A percentile compares a stretch with the other conserved stretches of the same genome.
Evolutionary conservation across 352 stramenopile genomes (phyloP).

Genomic region (Pythium vanterpoolii): DNA sequence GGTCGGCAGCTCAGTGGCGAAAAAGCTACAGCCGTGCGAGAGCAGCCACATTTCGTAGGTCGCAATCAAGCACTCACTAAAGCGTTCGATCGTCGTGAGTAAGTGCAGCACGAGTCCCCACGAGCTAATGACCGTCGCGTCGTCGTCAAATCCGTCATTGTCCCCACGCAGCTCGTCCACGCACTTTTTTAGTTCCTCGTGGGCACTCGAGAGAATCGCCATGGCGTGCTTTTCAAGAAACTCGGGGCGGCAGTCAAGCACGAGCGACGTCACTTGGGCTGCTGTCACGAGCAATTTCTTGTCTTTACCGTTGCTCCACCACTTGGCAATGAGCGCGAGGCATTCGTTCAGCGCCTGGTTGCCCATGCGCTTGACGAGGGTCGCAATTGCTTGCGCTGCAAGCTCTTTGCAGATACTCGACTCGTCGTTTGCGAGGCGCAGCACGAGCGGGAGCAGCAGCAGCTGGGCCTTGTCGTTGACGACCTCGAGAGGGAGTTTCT

Average conservation of each 20-base stretch:
- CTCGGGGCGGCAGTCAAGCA: slow-evolving; percentile 70
- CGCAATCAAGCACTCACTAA: slow-evolving; percentile 56
- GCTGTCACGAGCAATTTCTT: slow-evolving; percentile 65
- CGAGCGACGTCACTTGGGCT: slow-evolving; percentile 69
- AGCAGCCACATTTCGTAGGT: slow-evolving; percentile 64
- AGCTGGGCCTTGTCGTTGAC: slow-evolving; percentile 92
- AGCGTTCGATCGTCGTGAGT: slow-evolving; percentile 57
- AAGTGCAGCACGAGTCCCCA: slow-evolving; percentile 65
- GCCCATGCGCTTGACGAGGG: slow-evolving; percentile 86
- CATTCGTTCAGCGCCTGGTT: slow-evolving; percentile 89
- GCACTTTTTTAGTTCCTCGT: slow-evolving; percentile 36
- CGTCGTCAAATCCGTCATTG: slow-evolving; percentile 8
- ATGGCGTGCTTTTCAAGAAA: slow-evolving; percentile 65
- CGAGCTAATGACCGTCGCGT: slow-evolving; percentile 31
- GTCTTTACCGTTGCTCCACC: slow-evolving; percentile 69
- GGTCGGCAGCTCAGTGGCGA: slow-evolving; percentile 44
- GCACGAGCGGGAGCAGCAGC: slow-evolving; percentile 94
- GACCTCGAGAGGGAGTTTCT: slow-evolving; percentile 90
- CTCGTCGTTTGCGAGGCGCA: slow-evolving; percentile 96
- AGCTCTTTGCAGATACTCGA: slow-evolving; percentile 85
- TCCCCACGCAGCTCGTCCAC: slow-evolving; percentile 10
- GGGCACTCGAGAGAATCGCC: slow-evolving; percentile 39
- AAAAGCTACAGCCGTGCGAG: slow-evolving; percentile 22
- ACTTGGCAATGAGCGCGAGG: slow-evolving; percentile 84
- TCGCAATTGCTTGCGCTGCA: slow-evolving; percentile 73